Conservation (phyloP, 805 yeast species). For the Starmerella geochares region DNA sequence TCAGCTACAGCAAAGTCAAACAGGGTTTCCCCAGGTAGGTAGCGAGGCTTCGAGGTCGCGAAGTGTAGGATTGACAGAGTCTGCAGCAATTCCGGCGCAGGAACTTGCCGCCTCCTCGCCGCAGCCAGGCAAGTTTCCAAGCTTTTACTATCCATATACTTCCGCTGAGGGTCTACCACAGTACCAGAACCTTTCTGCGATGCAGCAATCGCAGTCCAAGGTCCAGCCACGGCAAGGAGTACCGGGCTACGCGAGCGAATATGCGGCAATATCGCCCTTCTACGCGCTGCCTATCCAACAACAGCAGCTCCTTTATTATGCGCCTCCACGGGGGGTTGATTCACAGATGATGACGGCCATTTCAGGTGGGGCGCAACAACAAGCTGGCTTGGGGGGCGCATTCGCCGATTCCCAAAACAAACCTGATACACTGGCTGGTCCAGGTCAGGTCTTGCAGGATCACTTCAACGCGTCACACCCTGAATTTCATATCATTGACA, state of each 20-base stretch:
- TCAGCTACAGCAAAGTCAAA: too few species aligned
- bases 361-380: neutral
- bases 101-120: too few species aligned
- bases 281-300: neutral
- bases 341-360: neutral
- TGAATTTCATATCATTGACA: constrained; percentile 20
- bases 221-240: neutral
- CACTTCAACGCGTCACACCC: constrained; percentile 11
- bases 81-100: too few species aligned
- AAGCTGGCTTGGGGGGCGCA: too few species aligned
- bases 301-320: neutral
- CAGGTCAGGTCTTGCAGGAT: neutral
- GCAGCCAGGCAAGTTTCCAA: neutral
- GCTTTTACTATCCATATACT: constrained; percentile 7
- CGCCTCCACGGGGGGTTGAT: constrained; percentile 1
- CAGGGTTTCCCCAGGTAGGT: too few species aligned
- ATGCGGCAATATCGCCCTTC: neutral
- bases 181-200: neutral
- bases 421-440: neutral
- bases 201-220: neutral
- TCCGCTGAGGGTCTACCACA: neutral
- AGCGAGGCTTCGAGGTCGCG: too few species aligned
- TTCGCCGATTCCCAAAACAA: neutral
- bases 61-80: too few species aligned
- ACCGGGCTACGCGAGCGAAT: neutral